Evolutionary conservation across 2,329 filamentous ascomycete species (phyloP), one percentile per base, ranked within the genome.

Genomic region (Helminthosporium solani): DNA sequence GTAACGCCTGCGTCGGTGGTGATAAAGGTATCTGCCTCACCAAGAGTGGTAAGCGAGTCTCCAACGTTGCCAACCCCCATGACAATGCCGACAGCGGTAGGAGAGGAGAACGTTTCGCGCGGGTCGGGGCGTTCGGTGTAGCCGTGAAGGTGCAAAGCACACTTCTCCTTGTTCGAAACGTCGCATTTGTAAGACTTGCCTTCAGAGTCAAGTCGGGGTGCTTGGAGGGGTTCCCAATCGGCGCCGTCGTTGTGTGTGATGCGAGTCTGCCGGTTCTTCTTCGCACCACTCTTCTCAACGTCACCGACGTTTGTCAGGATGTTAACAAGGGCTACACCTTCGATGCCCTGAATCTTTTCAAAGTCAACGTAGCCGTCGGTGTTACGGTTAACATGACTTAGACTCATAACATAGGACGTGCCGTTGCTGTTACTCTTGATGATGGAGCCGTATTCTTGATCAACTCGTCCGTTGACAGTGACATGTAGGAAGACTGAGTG

Each of bases 361-460:
- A 95, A 99, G 66, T 99, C 94, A 35, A 96, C 92, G 62, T 85
- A 96, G 34, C 85, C 90, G 2, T 68, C 58, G 11, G 79, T 74
- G 64, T 96, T 84, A 57, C 89, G 82, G 70, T 97, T 96, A 64
- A 97, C 90, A 16, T 82, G 83, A 39, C 82, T 76, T 19, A 94
- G 78, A 69, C 88, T 95, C 54, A 95, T 75, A 11, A 96, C 88
- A 63, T 96, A 99, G 1, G 88, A 94, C 0, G 94, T 99, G 43
- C 94, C 94, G 65, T 99, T 97, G 60, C 90, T 96, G 75, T 99
- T 99, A 65, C 90, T 96, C 81, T 97, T 99, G 71, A 99, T 83
- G 58, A 99, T 89, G 19, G 87, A 86, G 30, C 94, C 94, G 59
- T 88, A 90, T 49, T 87, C 82, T 40, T 80, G 82, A 15, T 83